Base-by-base conservation (phyloP, 441 rosid species). In the Sinapis alba region DNA sequence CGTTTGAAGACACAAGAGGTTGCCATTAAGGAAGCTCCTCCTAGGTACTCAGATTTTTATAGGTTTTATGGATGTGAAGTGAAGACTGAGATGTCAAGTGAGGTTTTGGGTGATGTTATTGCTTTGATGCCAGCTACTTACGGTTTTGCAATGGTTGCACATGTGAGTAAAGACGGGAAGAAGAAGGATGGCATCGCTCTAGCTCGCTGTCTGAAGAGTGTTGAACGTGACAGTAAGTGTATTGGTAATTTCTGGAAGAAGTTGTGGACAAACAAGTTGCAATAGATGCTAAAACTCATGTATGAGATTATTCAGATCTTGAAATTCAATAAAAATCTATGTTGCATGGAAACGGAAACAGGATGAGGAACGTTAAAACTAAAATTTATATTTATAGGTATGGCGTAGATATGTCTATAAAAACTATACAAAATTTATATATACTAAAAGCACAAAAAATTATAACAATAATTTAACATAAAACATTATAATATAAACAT, bases 71-170 rank as follows among this genome's bases (percentile, higher is more conserved):
- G 73, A 5, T 69, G 56, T 41, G 65, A 41, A 16, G 15, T 23
- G 58, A 65, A 54, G 72, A 32, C 54, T 19, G 54, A 36, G 63
- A 68, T 34, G 36, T 23, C 34, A 34, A 3, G 6, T 34, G 3
- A 13, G 15, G 11, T 54, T n/a, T 13, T 28, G 51, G 18, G 0
- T 15, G 72, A 23, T 34, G 36, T 57, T 32, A 34, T 4, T 0
- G 45, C 45, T 10, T 58, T 69, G n/a, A 58, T 69, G 73, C 73
- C 65, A 7, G 66, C 59, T 28, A 60, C 67, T 13, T 71, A 60
- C n/a, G 67, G 67, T 5, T 71, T 27, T 45, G 50, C 74, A 19
- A 71, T 71, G 74, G 60, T 45, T 60, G 74, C 60, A 27, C 74
- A 28, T 60, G 67, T n/a, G 5, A 60, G 67, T 20, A 26, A 60